Percentiles rank a stretch among this genome's conserved stretches.
These are phyloP conservation scores for Volvox reticuliferus DNA, from an alignment of 139 green algal genomes.

Conservation along the genomic window DNA sequence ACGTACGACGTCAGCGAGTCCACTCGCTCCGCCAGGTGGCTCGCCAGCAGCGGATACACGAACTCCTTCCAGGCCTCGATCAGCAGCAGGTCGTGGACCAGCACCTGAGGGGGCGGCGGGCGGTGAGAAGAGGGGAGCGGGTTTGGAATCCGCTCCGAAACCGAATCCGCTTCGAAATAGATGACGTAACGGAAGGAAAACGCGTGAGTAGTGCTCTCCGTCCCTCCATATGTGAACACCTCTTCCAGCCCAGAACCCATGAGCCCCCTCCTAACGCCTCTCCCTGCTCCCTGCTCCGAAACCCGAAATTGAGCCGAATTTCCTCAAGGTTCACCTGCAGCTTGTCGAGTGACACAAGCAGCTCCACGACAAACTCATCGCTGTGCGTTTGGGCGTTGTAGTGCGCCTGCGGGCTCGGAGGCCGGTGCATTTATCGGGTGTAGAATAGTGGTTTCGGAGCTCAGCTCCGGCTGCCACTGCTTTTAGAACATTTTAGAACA, in stretches of 20 bases:
- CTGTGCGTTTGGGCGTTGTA: conserved; percentile 79
- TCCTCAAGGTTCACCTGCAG: conserved; percentile 43
- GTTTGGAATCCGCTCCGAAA: too few species aligned
- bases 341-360: conserved; percentile 82
- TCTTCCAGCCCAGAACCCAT: too few species aligned
- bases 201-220: too few species aligned
- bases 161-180: too few species aligned
- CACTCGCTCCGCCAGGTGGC: conserved; percentile 73
- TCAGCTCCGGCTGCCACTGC: too few species aligned
- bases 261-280: too few species aligned
- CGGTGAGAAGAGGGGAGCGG: neutral
- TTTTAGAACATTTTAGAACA: too few species aligned
- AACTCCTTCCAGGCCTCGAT: conserved; percentile 87
- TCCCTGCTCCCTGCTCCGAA: neutral
- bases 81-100: conserved; percentile 83
- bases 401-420: conserved; percentile 75
- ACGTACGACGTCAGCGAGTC: conserved; percentile 75
- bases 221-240: too few species aligned
- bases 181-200: too few species aligned
- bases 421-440: too few species aligned
- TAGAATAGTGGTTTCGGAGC: too few species aligned
- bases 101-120: conserved; percentile 29
- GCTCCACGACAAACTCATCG: conserved; percentile 91
- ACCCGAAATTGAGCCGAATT: neutral
- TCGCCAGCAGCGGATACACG: conserved; percentile 75